A percentile compares a stretch with the other conserved stretches of the same genome.
Conservation (phyloP, 148 eudicot genomes). For the Limonium bicolor region DNA sequence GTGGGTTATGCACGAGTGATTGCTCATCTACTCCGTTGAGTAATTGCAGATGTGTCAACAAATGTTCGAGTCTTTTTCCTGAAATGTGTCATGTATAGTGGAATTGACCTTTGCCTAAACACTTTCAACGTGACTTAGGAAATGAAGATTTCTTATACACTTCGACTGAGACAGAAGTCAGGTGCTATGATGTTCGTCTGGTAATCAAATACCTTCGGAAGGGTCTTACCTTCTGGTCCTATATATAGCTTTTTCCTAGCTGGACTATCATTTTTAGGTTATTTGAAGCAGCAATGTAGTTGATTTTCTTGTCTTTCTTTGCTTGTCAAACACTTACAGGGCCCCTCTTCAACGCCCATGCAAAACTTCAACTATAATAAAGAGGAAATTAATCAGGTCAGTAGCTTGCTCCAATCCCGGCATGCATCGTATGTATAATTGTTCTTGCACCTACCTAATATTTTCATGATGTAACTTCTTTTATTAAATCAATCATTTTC, state of each 20-base stretch:
- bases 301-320: not conserved
- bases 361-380: slow-evolving; percentile 62
- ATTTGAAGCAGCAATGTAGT: too few relatives aligned
- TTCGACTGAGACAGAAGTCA: slow-evolving; percentile 65
- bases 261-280: not conserved
- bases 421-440: not conserved
- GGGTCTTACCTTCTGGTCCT: not conserved
- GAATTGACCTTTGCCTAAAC: not conserved
- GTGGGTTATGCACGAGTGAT: too few relatives aligned
- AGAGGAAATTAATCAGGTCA: slow-evolving; percentile 95
- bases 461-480: too few relatives aligned
- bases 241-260: not conserved
- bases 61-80: not conserved
- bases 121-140: slow-evolving; percentile 35
- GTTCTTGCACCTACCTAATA: not conserved
- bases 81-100: not conserved
- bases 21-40: too few relatives aligned
- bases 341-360: slow-evolving; percentile 37
- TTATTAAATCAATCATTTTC: too few relatives aligned
- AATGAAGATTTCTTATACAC: slow-evolving; percentile 66
- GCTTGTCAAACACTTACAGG: slow-evolving; percentile 21
- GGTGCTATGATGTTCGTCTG: slow-evolving; percentile 64
- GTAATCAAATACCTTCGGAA: slow-evolving; percentile 23
- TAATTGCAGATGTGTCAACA: too few relatives aligned
- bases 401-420: not conserved